A percentile compares a stretch with the other conserved stretches of the same genome.
These are phyloP conservation scores for Thuja plicata DNA, from an alignment of 83 land plant genomes.

Conservation along the genomic window DNA sequence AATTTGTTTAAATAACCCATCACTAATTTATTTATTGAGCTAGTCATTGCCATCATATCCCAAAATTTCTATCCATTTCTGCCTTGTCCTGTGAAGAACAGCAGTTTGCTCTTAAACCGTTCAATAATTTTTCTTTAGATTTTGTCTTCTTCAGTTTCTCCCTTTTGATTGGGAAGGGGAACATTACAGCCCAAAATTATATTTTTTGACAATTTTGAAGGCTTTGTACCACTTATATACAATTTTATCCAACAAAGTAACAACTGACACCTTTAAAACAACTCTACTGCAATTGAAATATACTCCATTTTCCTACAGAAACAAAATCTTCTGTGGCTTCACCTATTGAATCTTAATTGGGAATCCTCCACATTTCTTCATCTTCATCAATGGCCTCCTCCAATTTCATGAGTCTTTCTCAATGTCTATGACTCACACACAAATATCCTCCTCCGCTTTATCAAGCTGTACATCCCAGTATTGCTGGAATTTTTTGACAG, in stretches of 20 bases:
- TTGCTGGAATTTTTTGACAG: neutral
- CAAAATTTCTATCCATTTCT: neutral
- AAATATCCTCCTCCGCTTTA: neutral
- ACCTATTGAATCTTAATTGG: neutral
- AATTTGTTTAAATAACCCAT: neutral
- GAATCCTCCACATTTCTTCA: neutral
- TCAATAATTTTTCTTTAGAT: neutral
- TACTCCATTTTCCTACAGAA: neutral
- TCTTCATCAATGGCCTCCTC: neutral
- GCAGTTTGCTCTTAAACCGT: neutral
- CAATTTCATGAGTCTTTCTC: neutral
- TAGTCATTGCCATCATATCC: neutral
- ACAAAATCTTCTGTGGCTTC: neutral
- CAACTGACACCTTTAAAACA: neutral
- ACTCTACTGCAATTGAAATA: neutral
- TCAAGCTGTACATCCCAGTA: neutral
- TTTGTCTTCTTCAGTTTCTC: neutral
- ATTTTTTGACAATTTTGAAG: neutral
- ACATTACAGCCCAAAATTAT: neutral
- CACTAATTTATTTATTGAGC: neutral
- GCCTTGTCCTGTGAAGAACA: neutral
- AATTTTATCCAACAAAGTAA: neutral
- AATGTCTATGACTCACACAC: neutral
- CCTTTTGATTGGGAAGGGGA: neutral
- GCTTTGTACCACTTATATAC: neutral